phyloP scores from a whole-genome alignment of 164 flowering plant species.

The Magnolia officinalis region DNA sequence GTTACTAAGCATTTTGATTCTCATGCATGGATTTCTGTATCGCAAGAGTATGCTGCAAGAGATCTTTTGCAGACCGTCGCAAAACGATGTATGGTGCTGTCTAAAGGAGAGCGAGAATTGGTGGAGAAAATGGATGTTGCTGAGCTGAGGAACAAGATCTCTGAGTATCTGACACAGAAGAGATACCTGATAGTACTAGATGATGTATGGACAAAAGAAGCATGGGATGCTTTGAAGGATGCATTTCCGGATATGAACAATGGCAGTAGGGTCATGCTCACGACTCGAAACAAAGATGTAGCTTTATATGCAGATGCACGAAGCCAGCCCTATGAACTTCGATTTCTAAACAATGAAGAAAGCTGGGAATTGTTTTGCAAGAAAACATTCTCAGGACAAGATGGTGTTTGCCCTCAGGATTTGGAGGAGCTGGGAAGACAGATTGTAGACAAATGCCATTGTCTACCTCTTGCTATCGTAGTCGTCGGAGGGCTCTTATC shows the following conservation, averaged over 20 bases:
- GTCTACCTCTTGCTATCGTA: conserved; percentile 47
- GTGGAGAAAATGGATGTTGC: conserved; percentile 8
- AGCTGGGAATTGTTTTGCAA: background rate
- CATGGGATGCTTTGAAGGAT: conserved; percentile 36
- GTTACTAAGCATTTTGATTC: conserved; percentile 20
- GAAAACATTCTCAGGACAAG: background rate
- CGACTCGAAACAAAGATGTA: conserved; percentile 35
- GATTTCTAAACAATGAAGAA: background rate
- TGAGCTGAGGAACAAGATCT: conserved; percentile 37
- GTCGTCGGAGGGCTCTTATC: conserved; percentile 48
- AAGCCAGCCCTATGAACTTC: background rate
- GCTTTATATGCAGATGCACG: conserved; percentile 9
- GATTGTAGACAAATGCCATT: conserved; percentile 40
- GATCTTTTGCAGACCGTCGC: background rate
- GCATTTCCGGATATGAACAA: conserved; percentile 35
- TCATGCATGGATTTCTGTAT: conserved; percentile 35
- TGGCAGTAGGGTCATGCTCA: conserved; percentile 38
- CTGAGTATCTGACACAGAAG: conserved; percentile 35
- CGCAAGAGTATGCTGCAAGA: conserved; percentile 3
- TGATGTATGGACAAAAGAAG: conserved; percentile 42
- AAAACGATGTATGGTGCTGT: background rate
- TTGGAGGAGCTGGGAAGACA: conserved; percentile 34
- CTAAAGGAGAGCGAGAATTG: conserved; percentile 32
- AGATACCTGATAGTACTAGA: conserved; percentile 49
- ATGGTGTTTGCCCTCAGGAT: conserved; percentile 17